Conservation (phyloP, 2,329 filamentous ascomycete genomes). For the Fusarium caatingaense region DNA sequence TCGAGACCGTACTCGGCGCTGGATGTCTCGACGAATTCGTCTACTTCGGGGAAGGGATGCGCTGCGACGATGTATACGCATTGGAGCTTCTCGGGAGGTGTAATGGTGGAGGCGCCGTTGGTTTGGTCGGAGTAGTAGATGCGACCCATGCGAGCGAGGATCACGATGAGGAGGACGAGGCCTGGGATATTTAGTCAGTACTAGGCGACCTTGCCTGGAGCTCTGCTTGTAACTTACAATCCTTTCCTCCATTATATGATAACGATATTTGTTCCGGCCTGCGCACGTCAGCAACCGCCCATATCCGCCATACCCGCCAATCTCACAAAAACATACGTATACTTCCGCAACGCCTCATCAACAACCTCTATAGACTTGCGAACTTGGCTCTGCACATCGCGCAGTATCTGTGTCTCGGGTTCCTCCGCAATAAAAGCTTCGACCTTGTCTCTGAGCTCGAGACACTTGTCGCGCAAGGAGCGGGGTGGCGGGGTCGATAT, state of each 20-base stretch:
- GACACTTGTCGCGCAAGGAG: constrained; percentile 58
- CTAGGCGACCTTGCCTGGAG: too few species aligned
- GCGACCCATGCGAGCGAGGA: constrained; percentile 73
- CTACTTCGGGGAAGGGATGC: constrained; percentile 87
- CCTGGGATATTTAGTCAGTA: constrained; percentile 49
- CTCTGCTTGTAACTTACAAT: constrained; percentile 61
- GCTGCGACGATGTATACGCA: constrained; percentile 89
- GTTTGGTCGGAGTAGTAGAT: constrained; percentile 48
- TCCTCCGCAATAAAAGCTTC: constrained; percentile 73
- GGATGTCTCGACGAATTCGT: constrained; percentile 80
- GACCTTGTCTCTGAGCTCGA: constrained; percentile 68
- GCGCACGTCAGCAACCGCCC: constrained; percentile 19
- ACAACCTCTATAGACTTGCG: constrained; percentile 78
- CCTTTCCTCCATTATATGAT: constrained; percentile 98
- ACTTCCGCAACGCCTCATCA: constrained; percentile 77
- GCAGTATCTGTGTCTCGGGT: constrained; percentile 66
- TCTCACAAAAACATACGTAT: constrained; percentile 64
- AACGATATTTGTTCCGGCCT: constrained; percentile 84
- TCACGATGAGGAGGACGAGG: constrained; percentile 88
- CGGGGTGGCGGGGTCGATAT: constrained; percentile 40
- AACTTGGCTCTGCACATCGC: constrained; percentile 78
- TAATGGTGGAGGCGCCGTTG: constrained; percentile 27
- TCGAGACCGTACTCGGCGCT: constrained; percentile 78
- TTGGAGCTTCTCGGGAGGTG: constrained; percentile 66
- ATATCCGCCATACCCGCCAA: background rate